These are phyloP conservation scores for Pythium grandisporangium DNA, from an alignment of 352 stramenopile genomes.

Conservation along the genomic window DNA sequence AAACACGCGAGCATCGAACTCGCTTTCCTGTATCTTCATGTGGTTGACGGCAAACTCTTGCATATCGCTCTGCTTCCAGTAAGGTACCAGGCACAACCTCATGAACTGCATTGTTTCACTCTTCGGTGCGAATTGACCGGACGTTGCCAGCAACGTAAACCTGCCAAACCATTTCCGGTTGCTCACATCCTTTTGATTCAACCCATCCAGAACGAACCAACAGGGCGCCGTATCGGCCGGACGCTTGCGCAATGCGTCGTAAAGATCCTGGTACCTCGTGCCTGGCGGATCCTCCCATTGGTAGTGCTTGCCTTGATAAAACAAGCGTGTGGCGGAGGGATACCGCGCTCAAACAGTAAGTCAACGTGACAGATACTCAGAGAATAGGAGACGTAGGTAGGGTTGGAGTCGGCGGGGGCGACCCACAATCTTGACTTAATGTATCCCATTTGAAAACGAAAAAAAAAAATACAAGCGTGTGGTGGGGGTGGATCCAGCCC, in stretches of 20 bases:
- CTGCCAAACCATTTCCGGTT: not conserved
- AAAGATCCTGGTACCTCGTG: not conserved
- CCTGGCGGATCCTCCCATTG: not conserved
- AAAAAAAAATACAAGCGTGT: too few species aligned
- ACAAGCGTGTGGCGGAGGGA: not conserved
- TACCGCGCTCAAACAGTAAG: too few species aligned
- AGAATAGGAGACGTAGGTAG: too few species aligned
- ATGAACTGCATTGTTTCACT: not conserved
- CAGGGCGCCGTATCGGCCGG: not conserved
- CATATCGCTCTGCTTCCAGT: not conserved
- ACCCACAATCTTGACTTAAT: too few species aligned
- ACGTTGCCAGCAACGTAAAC: not conserved
- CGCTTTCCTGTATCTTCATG: not conserved
- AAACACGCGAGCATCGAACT: not conserved
- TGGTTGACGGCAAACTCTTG: not conserved
- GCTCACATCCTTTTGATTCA: not conserved
- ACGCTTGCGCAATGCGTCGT: not conserved
- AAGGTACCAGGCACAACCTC: not conserved
- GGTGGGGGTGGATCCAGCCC: too few species aligned
- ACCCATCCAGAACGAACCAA: not conserved
- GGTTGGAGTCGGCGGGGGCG: too few species aligned
- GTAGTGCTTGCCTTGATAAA: not conserved
- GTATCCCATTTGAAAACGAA: too few species aligned
- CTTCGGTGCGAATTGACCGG: not conserved
- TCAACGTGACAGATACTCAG: too few species aligned